Percentiles rank a stretch among this genome's conserved stretches.
Conservation (phyloP, 2,329 filamentous ascomycete genomes). For the Calonectria leucothoes region DNA sequence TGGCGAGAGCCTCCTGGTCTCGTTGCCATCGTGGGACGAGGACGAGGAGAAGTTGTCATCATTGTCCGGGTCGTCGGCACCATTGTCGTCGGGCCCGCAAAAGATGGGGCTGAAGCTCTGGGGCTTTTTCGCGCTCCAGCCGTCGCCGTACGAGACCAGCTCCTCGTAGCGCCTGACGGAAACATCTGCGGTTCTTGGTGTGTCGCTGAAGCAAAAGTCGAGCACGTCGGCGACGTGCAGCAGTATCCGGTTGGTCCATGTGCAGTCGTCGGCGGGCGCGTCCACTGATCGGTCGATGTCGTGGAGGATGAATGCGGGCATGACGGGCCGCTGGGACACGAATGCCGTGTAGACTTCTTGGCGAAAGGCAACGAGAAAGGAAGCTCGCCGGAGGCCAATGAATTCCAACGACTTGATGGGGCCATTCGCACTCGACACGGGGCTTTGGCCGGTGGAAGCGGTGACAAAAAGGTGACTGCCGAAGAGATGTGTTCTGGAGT, state of each 20-base stretch:
- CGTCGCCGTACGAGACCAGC: conserved; percentile 27
- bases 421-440: background rate
- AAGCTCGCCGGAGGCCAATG: conserved; percentile 10
- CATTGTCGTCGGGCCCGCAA: background rate
- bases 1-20: conserved; percentile 10
- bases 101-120: conserved; percentile 31
- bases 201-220: conserved; percentile 13
- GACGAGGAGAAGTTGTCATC: too few relatives aligned
- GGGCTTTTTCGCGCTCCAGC: conserved; percentile 34
- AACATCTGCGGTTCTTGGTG: background rate
- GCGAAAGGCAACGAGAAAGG: conserved; percentile 19
- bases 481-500: conserved; percentile 16
- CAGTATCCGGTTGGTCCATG: conserved; percentile 16
- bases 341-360: conserved; percentile 18
- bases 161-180: conserved; percentile 11
- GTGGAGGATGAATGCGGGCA: conserved; percentile 4
- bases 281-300: conserved; percentile 15
- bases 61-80: background rate
- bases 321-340: conserved; percentile 6
- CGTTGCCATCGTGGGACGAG: too few relatives aligned
- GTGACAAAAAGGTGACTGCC: conserved; percentile 17
- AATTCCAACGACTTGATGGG: background rate
- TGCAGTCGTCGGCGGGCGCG: background rate
- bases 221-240: conserved; percentile 14
- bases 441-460: conserved; percentile 4